These are phyloP conservation scores for Heliosperma pusillum DNA, from an alignment of 148 eudicot genomes.

Conservation along the genomic window DNA sequence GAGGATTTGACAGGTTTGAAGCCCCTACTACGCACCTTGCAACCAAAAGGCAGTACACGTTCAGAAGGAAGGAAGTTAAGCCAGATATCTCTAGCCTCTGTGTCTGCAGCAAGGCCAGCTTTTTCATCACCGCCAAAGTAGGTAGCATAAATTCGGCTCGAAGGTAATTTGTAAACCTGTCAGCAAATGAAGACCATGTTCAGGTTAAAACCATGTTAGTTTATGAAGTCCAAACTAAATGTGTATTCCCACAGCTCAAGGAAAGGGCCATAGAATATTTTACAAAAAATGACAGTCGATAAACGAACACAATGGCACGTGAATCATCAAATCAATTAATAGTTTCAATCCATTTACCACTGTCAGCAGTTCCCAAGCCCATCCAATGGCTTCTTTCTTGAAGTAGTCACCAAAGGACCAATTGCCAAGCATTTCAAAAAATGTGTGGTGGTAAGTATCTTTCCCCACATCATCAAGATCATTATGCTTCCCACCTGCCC, in stretches of 20 bases:
- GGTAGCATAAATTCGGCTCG: slow-evolving; percentile 79
- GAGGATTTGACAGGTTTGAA: not conserved
- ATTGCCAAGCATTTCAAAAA: slow-evolving; percentile 98
- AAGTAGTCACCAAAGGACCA: slow-evolving; percentile 98
- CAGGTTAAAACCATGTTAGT: not conserved
- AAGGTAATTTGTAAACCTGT: slow-evolving; percentile 75
- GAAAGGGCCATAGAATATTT: no score
- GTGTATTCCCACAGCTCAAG: not conserved
- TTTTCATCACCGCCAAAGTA: slow-evolving; percentile 97
- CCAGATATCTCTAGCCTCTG: slow-evolving; percentile 84
- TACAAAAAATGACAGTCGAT: no score
- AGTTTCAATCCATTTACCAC: slow-evolving; percentile 38
- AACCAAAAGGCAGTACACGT: slow-evolving; percentile 90
- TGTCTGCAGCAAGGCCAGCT: slow-evolving; percentile 78
- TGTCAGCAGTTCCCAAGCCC: slow-evolving; percentile 96
- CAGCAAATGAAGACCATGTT: not conserved
- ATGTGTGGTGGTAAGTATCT: slow-evolving; percentile 96
- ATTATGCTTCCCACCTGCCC: slow-evolving; percentile 98
- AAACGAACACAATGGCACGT: no score
- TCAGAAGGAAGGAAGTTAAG: slow-evolving; percentile 67
- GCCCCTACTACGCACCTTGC: slow-evolving; percentile 53
- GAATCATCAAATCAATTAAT: no score
- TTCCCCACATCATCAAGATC: slow-evolving; percentile 99
- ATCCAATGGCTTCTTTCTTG: slow-evolving; percentile 79
- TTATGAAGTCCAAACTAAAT: not conserved